These are phyloP conservation scores for Dittrichia graveolens DNA, from an alignment of 129 eudicot genomes.

Conservation along the genomic window DNA sequence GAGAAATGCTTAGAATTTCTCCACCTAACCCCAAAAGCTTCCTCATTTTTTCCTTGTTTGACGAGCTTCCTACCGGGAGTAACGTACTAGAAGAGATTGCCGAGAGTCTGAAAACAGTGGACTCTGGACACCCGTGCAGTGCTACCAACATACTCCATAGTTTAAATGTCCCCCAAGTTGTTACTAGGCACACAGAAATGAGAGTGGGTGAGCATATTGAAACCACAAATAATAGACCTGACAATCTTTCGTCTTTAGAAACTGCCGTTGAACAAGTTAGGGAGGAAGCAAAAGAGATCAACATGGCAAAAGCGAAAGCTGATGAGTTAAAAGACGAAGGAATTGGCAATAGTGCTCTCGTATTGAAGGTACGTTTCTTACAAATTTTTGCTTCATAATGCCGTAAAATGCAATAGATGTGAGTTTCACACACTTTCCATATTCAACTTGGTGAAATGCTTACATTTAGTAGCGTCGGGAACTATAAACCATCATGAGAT, in stretches of 20 bases:
- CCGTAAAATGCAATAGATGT: no score
- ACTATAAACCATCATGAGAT: no score
- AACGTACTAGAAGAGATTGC: conserved; percentile 70
- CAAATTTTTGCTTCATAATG: background rate
- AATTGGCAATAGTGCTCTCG: conserved; percentile 61
- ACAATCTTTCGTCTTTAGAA: conserved; percentile 50
- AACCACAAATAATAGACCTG: conserved; percentile 36
- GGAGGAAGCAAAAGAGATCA: conserved; percentile 72
- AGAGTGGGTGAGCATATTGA: conserved; percentile 23
- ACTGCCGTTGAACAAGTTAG: conserved; percentile 65
- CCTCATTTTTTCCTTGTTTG: conserved; percentile 63
- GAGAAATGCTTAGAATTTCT: conserved; percentile 87
- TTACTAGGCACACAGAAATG: conserved; percentile 20
- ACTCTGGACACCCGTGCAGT: conserved; percentile 62
- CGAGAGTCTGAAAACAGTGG: conserved; percentile 48
- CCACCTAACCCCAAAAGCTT: conserved; percentile 82
- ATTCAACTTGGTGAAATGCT: background rate
- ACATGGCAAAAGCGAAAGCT: conserved; percentile 65
- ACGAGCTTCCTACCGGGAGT: conserved; percentile 88
- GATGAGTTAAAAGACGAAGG: conserved; percentile 85
- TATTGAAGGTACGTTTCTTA: conserved; percentile 58
- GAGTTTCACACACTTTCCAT: no score
- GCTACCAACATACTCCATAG: conserved; percentile 72
- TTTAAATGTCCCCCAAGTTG: conserved; percentile 51
- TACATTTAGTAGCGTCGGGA: no score